Base-by-base conservation (phyloP, 1,284 basidiomycete species). In the Fomes fomentarius region DNA sequence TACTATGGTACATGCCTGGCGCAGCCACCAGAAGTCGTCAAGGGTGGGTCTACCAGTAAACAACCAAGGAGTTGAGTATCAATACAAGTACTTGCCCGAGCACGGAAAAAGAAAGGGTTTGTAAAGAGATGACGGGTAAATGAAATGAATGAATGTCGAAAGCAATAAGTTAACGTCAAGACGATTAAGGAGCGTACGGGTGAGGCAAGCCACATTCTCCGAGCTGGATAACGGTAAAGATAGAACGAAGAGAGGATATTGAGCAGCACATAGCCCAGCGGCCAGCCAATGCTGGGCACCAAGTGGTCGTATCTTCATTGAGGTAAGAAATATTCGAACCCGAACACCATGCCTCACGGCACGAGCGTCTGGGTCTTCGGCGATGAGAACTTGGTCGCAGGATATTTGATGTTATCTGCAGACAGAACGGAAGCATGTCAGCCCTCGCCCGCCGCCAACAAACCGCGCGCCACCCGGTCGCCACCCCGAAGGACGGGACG, bases 351-450 rank as follows among this genome's bases (percentile, higher is more conserved):
- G 12, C 21, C 22, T 48, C 42, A 54, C 17, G 6, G n/a, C 24
- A 54, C 34, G 12, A 48, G 34, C 45, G 24, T 35, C 17, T 17
- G 22, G 21, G 31, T 19, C 17, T 31, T 38, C 15, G 52, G 40
- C 5, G 52, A 30, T 26, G 40, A 47, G 40, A 48, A 24, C 47
- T 30, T 44, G 19, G 46, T 49, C 28, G 52, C 30, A 4, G 53
- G 53, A 31, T 41, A 54, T 24, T 30, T 43, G 38, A 50, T 96
- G 68, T 96, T 85, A 71, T 91, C 87, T 85, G 63, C 21, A n/a
- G 47, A 37, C 44, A 24, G 6, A 38, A 25, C 10, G 35, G 14
- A 47, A 47, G 28, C 28, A 39, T 52, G 56, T 26, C 38, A 50
- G 25, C 42, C 46, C 45, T 47, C 42, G 9, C 14, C 49, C 11